phyloP scores from a whole-genome alignment of 371 early-diverging fungal species.

The Parasitella parasitica region DNA sequence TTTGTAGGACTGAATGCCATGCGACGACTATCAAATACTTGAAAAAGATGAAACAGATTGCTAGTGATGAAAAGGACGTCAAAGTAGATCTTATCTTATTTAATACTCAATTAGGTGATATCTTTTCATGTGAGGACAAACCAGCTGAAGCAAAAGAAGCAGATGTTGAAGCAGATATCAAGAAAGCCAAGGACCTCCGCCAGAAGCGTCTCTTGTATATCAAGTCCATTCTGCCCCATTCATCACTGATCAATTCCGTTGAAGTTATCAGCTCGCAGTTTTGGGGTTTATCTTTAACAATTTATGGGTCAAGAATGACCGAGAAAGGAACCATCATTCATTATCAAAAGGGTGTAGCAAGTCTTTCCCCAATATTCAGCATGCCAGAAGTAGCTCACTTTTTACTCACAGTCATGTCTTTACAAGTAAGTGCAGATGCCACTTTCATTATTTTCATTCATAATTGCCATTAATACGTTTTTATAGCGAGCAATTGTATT shows the following conservation, averaged over 20 bases:
- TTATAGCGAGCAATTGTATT: background rate
- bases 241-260: constrained; percentile 3
- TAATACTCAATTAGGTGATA: constrained; percentile 10
- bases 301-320: constrained; percentile 16
- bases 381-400: constrained; percentile 5
- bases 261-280: constrained; percentile 18
- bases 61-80: constrained; percentile 5
- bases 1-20: constrained; percentile 16
- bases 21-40: constrained; percentile 14
- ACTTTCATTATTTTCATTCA: background rate
- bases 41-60: constrained; percentile 10
- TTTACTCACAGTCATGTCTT: constrained; percentile 9
- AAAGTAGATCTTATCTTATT: constrained; percentile 6
- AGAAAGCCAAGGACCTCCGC: constrained; percentile 6
- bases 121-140: constrained; percentile 18
- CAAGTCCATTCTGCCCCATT: constrained; percentile 1
- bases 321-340: constrained; percentile 9
- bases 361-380: background rate
- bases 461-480: constrained; percentile 3
- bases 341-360: constrained; percentile 8
- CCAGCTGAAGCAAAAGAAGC: constrained; percentile 3
- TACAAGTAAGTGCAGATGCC: constrained; percentile 9
- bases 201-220: constrained; percentile 8
- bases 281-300: constrained; percentile 1
- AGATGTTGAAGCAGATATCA: constrained; percentile 9